Conservation (phyloP, 345 rosid genomes). For the Citrus cavaleriei region DNA sequence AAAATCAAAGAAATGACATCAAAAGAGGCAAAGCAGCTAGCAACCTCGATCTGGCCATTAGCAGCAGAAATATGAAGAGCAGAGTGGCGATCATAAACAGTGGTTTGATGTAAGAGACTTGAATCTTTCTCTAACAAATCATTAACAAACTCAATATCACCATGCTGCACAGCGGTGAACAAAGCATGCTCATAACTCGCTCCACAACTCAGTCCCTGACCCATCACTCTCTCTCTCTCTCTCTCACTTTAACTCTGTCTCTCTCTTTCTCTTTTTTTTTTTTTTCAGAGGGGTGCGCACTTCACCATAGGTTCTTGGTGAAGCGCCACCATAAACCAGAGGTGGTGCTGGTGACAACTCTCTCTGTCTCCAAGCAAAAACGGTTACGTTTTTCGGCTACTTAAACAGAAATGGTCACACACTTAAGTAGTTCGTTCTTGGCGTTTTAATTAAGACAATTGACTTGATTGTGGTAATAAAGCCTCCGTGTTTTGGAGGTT, state of each 20-base stretch:
- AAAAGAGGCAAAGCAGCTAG: background rate
- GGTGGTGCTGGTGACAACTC: conserved; percentile 5
- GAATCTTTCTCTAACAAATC: conserved; percentile 55
- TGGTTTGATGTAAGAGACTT: conserved; percentile 44
- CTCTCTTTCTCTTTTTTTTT: background rate
- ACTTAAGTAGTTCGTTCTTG: background rate
- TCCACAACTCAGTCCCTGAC: conserved; percentile 88
- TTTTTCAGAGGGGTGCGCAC: conserved; percentile 4
- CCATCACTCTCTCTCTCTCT: conserved; percentile 43
- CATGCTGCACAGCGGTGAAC: conserved; percentile 72
- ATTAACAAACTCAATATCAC: conserved; percentile 50
- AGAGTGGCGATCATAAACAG: conserved; percentile 82
- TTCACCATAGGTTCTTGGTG: conserved; percentile 47
- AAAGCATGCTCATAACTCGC: conserved; percentile 64
- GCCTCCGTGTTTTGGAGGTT: conserved; percentile 28
- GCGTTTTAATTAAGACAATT: conserved; percentile 16
- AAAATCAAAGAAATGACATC: conserved; percentile 2
- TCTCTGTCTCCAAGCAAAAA: background rate
- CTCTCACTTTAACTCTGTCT: background rate
- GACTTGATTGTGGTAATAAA: background rate
- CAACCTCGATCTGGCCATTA: conserved; percentile 96
- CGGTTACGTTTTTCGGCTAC: background rate
- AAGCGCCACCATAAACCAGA: conserved; percentile 43
- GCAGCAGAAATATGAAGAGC: conserved; percentile 92
- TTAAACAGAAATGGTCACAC: background rate